These are phyloP conservation scores for Eutrema japonicum DNA, from an alignment of 345 rosid species.

Conservation along the genomic window DNA sequence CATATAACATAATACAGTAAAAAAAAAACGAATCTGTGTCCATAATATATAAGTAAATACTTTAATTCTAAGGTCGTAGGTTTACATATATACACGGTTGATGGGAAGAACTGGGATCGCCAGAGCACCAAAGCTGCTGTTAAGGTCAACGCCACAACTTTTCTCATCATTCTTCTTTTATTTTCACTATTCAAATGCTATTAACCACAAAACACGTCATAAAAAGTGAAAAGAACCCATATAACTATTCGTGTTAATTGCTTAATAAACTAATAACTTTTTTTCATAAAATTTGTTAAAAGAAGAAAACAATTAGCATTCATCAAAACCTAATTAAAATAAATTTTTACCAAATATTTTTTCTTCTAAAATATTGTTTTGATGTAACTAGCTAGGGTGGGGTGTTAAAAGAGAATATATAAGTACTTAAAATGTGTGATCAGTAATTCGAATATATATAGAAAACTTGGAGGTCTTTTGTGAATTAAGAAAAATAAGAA, in stretches of 20 bases:
- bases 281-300: not conserved
- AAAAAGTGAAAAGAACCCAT: not conserved
- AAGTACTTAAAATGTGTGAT: not conserved
- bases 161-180: conserved; percentile 18
- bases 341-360: not conserved
- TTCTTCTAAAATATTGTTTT: not conserved
- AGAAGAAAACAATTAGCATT: no score
- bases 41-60: no score
- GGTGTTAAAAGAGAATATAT: not conserved
- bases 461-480: not conserved
- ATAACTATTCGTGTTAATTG: not conserved
- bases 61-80: not conserved
- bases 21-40: not conserved
- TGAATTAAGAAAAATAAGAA: not conserved
- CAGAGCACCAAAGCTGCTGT: conserved; percentile 34
- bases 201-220: not conserved
- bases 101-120: conserved; percentile 44
- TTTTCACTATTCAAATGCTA: conserved; percentile 20
- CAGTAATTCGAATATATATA: not conserved
- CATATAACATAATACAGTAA: not conserved
- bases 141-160: conserved; percentile 34
- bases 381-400: not conserved
- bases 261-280: not conserved
- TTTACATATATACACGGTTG: conserved; percentile 6
- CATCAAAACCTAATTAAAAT: not conserved